Evolutionary conservation across 1,284 basidiomycete genomes (phyloP).

Genomic region (Xanthoconium separans): DNA sequence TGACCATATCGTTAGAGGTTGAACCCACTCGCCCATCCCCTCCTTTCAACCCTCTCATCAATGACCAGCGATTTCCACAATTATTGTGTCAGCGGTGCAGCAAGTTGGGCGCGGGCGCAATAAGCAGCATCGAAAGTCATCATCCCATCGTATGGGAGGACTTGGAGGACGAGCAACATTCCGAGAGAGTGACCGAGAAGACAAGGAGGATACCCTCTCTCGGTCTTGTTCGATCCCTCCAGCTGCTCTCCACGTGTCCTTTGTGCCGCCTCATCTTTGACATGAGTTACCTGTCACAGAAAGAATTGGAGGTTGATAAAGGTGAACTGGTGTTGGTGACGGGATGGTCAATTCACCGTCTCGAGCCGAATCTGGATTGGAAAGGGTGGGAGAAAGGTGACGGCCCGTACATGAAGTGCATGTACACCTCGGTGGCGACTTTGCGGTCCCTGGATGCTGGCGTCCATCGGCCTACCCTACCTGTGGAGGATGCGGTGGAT

Average conservation of each 20-base stretch:
- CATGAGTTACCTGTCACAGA: conserved; percentile 1
- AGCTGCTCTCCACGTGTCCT: conserved; percentile 9
- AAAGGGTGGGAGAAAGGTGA: conserved; percentile 1
- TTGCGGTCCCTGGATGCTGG: not conserved
- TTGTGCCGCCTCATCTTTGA: conserved; percentile 16
- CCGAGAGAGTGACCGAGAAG: not conserved
- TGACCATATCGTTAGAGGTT: not conserved
- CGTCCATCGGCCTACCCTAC: not conserved
- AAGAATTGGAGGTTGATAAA: not conserved
- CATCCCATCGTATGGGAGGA: conserved; percentile 7
- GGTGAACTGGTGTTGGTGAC: not conserved
- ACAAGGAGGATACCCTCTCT: conserved; percentile 7
- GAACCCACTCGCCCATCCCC: not conserved
- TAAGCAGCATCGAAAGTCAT: not conserved
- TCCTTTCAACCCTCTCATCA: not conserved
- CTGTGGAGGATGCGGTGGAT: conserved; percentile 5
- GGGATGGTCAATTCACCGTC: conserved; percentile 3
- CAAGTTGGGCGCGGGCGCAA: not conserved
- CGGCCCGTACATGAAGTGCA: conserved; percentile 11
- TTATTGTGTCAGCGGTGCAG: conserved; percentile 6
- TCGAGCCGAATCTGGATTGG: conserved; percentile 4
- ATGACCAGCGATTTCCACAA: not conserved
- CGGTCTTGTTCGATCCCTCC: conserved; percentile 6
- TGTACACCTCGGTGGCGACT: conserved; percentile 5
- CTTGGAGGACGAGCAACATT: not conserved